Evolutionary conservation across 176 grass and related monocot species (phyloP).

Genomic region (Alloteropsis semialata): DNA sequence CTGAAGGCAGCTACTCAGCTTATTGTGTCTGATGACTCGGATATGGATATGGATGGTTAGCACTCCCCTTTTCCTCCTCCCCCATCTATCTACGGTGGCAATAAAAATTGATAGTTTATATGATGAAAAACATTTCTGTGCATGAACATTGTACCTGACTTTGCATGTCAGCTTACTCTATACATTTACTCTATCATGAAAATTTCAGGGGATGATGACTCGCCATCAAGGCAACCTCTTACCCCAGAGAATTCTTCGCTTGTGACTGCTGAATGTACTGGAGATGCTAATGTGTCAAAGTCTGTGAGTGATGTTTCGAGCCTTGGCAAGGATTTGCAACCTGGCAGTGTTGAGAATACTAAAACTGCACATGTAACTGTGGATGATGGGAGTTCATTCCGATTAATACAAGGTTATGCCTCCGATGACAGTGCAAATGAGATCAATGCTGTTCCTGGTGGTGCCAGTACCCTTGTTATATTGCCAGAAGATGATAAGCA

Average conservation of each 20-base stretch:
- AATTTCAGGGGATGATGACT: conserved; percentile 65
- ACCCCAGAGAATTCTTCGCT: conserved; percentile 49
- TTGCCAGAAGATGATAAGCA: conserved; percentile 35
- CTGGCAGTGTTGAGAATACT: conserved; percentile 29
- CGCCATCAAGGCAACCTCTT: conserved; percentile 46
- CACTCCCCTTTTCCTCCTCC: conserved; percentile 5
- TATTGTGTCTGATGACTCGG: conserved; percentile 73
- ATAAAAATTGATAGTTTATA: conserved; percentile 20
- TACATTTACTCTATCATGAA: conserved; percentile 34
- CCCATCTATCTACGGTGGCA: neutral
- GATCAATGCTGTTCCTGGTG: conserved; percentile 14
- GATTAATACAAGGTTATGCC: conserved; percentile 73
- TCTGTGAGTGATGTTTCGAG: conserved; percentile 34
- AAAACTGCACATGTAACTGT: conserved; percentile 38
- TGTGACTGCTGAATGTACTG: conserved; percentile 37
- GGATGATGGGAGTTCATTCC: conserved; percentile 59
- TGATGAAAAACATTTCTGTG: conserved; percentile 1
- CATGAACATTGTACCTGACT: conserved; percentile 18
- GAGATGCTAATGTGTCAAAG: conserved; percentile 35
- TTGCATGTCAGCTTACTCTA: conserved; percentile 38
- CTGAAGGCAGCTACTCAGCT: conserved; percentile 33
- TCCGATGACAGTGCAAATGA: conserved; percentile 64
- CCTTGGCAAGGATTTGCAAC: conserved; percentile 26
- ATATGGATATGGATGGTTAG: conserved; percentile 97
- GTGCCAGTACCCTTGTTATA: conserved; percentile 3